A percentile compares a stretch with the other conserved stretches of the same genome.
Conservation (phyloP, 2,329 filamentous ascomycete species). For the Nemania diffusa region DNA sequence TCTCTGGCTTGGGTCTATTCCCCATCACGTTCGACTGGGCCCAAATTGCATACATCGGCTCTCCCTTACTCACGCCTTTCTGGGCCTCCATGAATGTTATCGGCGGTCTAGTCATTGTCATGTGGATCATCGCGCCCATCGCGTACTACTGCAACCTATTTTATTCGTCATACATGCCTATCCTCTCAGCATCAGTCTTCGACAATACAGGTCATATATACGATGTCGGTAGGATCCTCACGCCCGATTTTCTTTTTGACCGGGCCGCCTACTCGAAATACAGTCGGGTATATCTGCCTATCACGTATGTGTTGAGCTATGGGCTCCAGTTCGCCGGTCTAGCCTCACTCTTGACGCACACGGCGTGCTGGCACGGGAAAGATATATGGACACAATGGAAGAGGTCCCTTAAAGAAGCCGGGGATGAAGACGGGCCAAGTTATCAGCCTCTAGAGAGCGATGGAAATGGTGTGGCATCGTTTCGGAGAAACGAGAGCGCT, state of each 20-base stretch:
- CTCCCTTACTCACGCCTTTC: slow-evolving; percentile 83
- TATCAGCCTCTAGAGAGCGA: slow-evolving; percentile 62
- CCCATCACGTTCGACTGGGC: slow-evolving; percentile 93
- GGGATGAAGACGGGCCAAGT: slow-evolving; percentile 58
- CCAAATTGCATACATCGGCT: slow-evolving; percentile 88
- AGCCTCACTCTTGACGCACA: slow-evolving; percentile 82
- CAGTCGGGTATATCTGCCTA: slow-evolving; percentile 84
- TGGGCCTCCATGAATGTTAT: slow-evolving; percentile 89
- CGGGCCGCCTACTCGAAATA: slow-evolving; percentile 80
- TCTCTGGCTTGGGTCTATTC: slow-evolving; percentile 85
- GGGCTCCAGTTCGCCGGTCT: slow-evolving; percentile 87
- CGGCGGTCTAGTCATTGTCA: slow-evolving; percentile 80
- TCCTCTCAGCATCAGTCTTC: slow-evolving; percentile 84
- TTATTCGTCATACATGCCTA: slow-evolving; percentile 86
- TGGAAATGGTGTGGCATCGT: slow-evolving; percentile 38
- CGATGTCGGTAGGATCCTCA: slow-evolving; percentile 83
- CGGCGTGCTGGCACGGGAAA: slow-evolving; percentile 82
- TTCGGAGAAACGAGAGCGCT: slow-evolving; percentile 36
- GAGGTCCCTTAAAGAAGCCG: slow-evolving; percentile 72
- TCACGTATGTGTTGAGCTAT: slow-evolving; percentile 88
- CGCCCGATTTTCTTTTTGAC: slow-evolving; percentile 81
- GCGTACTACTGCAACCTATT: slow-evolving; percentile 84
- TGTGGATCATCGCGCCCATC: slow-evolving; percentile 85
- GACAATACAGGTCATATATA: slow-evolving; percentile 85
- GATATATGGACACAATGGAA: slow-evolving; percentile 84